phyloP scores from a whole-genome alignment of 2,329 filamentous ascomycete genomes.

The Colletotrichum tanaceti region DNA sequence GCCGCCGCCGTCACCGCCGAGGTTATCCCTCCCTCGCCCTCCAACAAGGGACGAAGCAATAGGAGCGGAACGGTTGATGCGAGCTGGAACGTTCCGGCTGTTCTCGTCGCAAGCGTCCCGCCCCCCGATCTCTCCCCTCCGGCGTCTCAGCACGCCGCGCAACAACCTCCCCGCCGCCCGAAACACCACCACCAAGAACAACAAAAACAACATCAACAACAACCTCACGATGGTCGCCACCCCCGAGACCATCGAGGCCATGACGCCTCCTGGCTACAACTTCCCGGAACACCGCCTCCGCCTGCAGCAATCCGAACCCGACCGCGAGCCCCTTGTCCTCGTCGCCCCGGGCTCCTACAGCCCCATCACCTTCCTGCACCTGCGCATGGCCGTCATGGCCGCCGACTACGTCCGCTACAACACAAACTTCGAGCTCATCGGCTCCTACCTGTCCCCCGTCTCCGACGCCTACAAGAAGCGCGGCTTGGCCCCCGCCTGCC shows the following conservation, averaged over 20 bases:
- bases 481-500: constrained; percentile 77
- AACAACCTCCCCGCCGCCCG: constrained; percentile 1
- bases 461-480: constrained; percentile 78
- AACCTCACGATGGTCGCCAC: constrained; percentile 38
- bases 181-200: neutral
- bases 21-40: neutral
- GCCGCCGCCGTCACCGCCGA: neutral
- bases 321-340: constrained; percentile 72
- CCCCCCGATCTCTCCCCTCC: constrained; percentile 15
- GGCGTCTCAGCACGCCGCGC: constrained; percentile 25
- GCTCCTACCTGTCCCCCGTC: constrained; percentile 85
- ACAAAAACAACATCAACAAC: neutral
- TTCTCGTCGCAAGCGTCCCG: constrained; percentile 5
- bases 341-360: constrained; percentile 80
- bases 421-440: constrained; percentile 82
- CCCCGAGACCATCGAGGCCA: constrained; percentile 39
- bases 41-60: neutral
- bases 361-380: constrained; percentile 79
- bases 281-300: constrained; percentile 72
- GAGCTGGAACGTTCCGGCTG: constrained; percentile 14
- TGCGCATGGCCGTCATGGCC: constrained; percentile 91
- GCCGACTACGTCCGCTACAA: constrained; percentile 81
- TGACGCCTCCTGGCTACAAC: constrained; percentile 56
- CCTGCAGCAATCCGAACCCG: constrained; percentile 64
- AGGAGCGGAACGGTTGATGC: neutral